Percentiles rank a stretch among this genome's conserved stretches.
phyloP scores from a whole-genome alignment of 2,329 filamentous ascomycete species.

The Podosphaera fusca region DNA sequence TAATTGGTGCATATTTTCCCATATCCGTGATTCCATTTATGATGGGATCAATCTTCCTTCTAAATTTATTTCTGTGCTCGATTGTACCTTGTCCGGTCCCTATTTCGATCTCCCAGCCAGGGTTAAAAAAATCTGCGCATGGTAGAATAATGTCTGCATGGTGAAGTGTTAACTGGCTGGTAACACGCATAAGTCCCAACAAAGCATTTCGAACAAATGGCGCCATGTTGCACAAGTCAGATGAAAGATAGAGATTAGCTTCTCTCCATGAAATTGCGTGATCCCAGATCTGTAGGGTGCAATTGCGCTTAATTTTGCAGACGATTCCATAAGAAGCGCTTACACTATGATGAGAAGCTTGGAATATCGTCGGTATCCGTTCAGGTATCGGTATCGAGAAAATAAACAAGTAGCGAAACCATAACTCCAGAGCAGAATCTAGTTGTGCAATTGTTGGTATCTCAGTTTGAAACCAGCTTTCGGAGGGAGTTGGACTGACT shows the following conservation, averaged over 20 bases:
- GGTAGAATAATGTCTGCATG: constrained; percentile 38
- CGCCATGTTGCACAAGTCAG: constrained; percentile 9
- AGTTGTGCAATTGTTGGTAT: constrained; percentile 22
- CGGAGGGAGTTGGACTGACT: constrained; percentile 18
- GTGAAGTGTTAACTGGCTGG: constrained; percentile 14
- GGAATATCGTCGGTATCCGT: constrained; percentile 29
- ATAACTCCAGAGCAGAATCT: constrained; percentile 22
- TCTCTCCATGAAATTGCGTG: constrained; percentile 39
- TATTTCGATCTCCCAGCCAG: constrained; percentile 38
- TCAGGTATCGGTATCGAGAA: constrained; percentile 23
- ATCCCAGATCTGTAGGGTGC: constrained; percentile 39
- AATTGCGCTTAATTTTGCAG: constrained; percentile 35
- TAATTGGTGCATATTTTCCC: constrained; percentile 31
- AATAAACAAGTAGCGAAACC: constrained; percentile 24
- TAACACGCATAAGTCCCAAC: constrained; percentile 10
- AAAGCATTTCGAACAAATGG: constrained; percentile 14
- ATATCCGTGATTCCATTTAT: constrained; percentile 42
- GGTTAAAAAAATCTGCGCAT: constrained; percentile 37
- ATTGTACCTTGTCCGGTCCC: constrained; percentile 32
- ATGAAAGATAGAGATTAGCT: constrained; percentile 13
- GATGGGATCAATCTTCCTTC: constrained; percentile 36
- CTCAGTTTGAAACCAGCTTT: constrained; percentile 22
- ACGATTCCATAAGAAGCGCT: constrained; percentile 37
- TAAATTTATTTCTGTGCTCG: constrained; percentile 28
- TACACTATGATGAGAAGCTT: constrained; percentile 38